Percentiles rank a stretch among this genome's conserved stretches.
Conservation (phyloP, 495 filamentous ascomycete species). For the Penicillium dipodomyicola region DNA sequence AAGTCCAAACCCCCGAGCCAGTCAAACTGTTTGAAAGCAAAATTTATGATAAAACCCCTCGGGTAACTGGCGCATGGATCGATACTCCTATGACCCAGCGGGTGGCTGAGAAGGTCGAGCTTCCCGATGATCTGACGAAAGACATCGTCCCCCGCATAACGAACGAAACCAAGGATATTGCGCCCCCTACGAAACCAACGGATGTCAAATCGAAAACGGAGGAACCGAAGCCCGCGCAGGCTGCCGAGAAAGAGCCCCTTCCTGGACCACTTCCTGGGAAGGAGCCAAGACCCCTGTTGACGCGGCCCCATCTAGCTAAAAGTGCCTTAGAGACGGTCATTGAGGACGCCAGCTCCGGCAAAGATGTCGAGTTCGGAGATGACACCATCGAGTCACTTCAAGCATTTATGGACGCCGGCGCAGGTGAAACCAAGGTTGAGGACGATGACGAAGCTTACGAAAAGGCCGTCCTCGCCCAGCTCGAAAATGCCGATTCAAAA, state of each 20-base stretch:
- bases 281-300: conserved; percentile 24
- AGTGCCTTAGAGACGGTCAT: conserved; percentile 54
- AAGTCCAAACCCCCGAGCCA: conserved; percentile 34
- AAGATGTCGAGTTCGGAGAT: conserved; percentile 51
- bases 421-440: conserved; percentile 34
- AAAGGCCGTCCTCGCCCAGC: conserved; percentile 34
- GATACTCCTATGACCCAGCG: conserved; percentile 52
- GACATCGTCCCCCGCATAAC: conserved; percentile 22
- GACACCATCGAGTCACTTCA: conserved; percentile 63
- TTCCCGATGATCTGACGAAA: conserved; percentile 33
- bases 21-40: conserved; percentile 43
- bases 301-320: conserved; percentile 46
- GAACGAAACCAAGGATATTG: conserved; percentile 5
- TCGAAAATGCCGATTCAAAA: conserved; percentile 35
- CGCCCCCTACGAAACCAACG: conserved; percentile 5
- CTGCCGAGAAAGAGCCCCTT: not conserved
- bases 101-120: conserved; percentile 15
- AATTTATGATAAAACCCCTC: conserved; percentile 48
- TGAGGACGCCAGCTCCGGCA: conserved; percentile 48
- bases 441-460: conserved; percentile 39
- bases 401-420: conserved; percentile 43
- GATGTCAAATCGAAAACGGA: conserved; percentile 2
- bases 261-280: conserved; percentile 14
- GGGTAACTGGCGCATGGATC: conserved; percentile 52
- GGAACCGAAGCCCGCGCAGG: conserved; percentile 13